Percentiles rank a stretch among this genome's conserved stretches.
These are phyloP conservation scores for Ophiocordyceps sinensis DNA, from an alignment of 2,329 filamentous ascomycete species.

Conservation along the genomic window DNA sequence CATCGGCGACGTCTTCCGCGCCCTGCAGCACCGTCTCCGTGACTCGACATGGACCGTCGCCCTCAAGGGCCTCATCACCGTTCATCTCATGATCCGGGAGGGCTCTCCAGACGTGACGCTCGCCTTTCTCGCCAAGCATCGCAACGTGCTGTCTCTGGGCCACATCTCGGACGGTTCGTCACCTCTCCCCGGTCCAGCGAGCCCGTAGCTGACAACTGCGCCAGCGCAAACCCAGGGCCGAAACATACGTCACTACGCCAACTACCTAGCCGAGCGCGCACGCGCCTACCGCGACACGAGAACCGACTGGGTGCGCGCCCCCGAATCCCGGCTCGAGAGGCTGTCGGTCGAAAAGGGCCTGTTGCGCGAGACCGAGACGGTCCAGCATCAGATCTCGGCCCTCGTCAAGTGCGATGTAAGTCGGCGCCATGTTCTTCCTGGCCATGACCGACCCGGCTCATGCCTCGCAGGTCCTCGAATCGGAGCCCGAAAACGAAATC, in stretches of 20 bases:
- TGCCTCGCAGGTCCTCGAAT: conserved; percentile 54
- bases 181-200: neutral
- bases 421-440: conserved; percentile 7
- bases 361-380: conserved; percentile 76
- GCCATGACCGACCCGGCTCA: neutral
- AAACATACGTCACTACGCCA: conserved; percentile 84
- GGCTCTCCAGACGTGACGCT: conserved; percentile 81
- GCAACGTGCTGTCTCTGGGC: conserved; percentile 73
- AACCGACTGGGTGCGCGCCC: conserved; percentile 76
- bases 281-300: conserved; percentile 72
- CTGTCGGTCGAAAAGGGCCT: conserved; percentile 84
- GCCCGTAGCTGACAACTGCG: neutral
- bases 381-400: conserved; percentile 76
- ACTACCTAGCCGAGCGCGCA: conserved; percentile 73
- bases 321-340: conserved; percentile 70
- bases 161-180: conserved; percentile 78
- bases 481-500: conserved; percentile 91
- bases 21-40: conserved; percentile 72
- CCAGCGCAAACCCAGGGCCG: conserved; percentile 84
- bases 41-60: conserved; percentile 99
- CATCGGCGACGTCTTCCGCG: conserved; percentile 89
- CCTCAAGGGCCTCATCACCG: conserved; percentile 91
- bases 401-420: conserved; percentile 80
- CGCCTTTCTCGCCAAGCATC: conserved; percentile 67
- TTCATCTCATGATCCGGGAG: conserved; percentile 95